Percentiles rank a stretch among this genome's conserved stretches.
Conservation (phyloP, 441 rosid species). For the Flueggea neowawraea region DNA sequence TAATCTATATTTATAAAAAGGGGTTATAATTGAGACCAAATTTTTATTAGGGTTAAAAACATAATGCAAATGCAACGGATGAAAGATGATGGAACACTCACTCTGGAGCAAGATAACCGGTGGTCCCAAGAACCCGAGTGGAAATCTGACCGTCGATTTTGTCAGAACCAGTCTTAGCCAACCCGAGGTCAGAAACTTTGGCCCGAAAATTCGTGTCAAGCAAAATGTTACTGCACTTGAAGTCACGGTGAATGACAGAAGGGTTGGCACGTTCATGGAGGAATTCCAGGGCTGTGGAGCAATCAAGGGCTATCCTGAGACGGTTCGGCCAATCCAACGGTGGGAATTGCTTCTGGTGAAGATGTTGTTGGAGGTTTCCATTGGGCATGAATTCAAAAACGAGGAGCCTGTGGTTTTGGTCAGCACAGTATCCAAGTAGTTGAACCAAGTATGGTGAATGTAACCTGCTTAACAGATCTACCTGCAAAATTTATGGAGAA, state of each 20-base stretch:
- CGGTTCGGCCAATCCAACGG: constrained; percentile 73
- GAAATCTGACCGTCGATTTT: constrained; percentile 69
- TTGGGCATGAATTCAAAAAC: constrained; percentile 75
- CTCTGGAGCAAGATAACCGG: constrained; percentile 92
- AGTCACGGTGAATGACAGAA: constrained; percentile 78
- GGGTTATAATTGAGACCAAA: too few relatives aligned
- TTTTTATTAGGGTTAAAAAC: too few relatives aligned
- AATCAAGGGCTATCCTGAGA: constrained; percentile 77
- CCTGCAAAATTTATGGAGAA: constrained; percentile 37
- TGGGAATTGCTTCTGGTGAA: constrained; percentile 40
- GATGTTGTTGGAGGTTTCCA: constrained; percentile 60
- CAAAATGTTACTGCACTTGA: constrained; percentile 72
- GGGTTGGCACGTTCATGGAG: constrained; percentile 69
- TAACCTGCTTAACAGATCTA: constrained; percentile 83
- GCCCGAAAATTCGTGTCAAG: constrained; percentile 59
- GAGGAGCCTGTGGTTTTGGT: constrained; percentile 73
- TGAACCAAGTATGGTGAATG: constrained; percentile 81
- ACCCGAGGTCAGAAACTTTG: constrained; percentile 76
- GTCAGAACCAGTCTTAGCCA: constrained; percentile 75
- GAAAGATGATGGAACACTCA: constrained; percentile 32
- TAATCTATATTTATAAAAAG: too few relatives aligned
- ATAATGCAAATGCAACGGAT: too few relatives aligned
- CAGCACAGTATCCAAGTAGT: constrained; percentile 92
- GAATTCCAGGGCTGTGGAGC: constrained; percentile 82
- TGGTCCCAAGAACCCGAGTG: constrained; percentile 71